Evolutionary conservation across 2,329 filamentous ascomycete genomes (phyloP), one percentile per base, ranked within the genome.

Genomic region (Colletotrichum incanum): DNA sequence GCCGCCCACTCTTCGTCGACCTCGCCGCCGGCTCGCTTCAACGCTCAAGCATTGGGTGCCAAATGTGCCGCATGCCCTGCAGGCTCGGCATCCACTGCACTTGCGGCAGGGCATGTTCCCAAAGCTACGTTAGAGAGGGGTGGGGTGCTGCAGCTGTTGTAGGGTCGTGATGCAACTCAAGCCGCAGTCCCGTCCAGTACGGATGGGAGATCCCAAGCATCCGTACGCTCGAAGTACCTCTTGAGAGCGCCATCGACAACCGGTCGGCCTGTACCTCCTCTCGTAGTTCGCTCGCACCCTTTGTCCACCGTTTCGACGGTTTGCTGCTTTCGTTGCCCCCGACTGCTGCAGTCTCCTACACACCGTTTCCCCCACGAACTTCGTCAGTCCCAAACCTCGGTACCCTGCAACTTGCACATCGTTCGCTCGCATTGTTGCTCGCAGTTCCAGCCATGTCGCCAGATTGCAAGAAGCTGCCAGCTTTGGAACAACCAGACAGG

Each of bases 61-160:
- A 72, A 64, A 69, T 64, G 58, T 64, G 65, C 69, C 58, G 69
- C 69, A 72, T 60, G 69, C 23, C 68, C 64, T 67, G 68, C 68
- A 63, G 65, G 68, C 68, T 67, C 68, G 65, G 70, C 59, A 72
- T 70, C 58, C 65, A 64, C 65, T 65, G 66, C 65, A 71, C 41
- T 60, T 67, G 63, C 43, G 54, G 55, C 66, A 71, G 56, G 58
- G 58, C 58, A 49, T 66, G 55, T 71, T 66, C 67, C 67, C 67
- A 61, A 64, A 56, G 54, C 28, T 47, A 60, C 52, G 23, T 67
- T 61, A 50, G 61, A 50, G 61, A 49, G 47, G 66, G 55, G 60
- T 56, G 67, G 71, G 67, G 67, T 71, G 47, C 71, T 71, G 61
- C 47, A 66, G 52, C 39, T 59, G 26, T 52, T 50, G 47, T 56